A percentile compares a stretch with the other conserved stretches of the same genome.
Conservation (phyloP, 768 basidiomycete genomes). For the Boletus subparvulus region DNA sequence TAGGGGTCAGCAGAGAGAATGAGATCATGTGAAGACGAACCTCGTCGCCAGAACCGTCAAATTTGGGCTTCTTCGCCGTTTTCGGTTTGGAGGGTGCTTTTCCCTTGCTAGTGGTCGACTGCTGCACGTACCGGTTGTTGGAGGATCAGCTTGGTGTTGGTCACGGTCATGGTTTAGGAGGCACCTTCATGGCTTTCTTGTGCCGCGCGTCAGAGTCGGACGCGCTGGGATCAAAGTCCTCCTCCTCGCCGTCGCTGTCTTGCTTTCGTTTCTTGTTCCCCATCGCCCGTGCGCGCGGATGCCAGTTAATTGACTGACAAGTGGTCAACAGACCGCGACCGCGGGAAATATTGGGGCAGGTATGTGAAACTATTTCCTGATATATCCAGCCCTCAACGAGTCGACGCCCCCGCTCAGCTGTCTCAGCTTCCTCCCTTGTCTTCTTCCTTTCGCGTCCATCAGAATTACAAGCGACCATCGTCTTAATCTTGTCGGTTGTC, state of each 20-base stretch:
- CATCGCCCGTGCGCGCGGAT: not conserved
- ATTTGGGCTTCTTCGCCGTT: constrained; percentile 41
- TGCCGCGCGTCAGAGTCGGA: constrained; percentile 18
- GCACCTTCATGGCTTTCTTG: constrained; percentile 12
- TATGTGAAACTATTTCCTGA: constrained; percentile 32
- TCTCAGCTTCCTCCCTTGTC: constrained; percentile 5
- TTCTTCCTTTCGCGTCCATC: constrained; percentile 11
- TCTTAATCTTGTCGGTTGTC: constrained; percentile 9
- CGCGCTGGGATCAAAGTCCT: constrained; percentile 4
- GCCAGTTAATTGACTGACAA: not conserved
- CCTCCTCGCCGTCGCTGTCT: constrained; percentile 20
- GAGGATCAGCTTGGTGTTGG: not conserved
- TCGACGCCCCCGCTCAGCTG: constrained; percentile 6
- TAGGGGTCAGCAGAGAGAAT: constrained; percentile 14
- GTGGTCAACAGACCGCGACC: not conserved
- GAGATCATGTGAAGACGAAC: constrained; percentile 3
- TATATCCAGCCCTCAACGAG: constrained; percentile 26
- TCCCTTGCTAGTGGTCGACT: constrained; percentile 1
- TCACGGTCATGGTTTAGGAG: not conserved
- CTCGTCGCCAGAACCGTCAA: constrained; percentile 1
- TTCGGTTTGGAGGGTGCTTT: constrained; percentile 14
- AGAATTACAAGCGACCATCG: not conserved
- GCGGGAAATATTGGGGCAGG: constrained; percentile 1
- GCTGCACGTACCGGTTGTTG: not conserved
- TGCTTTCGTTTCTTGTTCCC: constrained; percentile 20